Evolutionary conservation across 495 filamentous ascomycete species (phyloP).

Genomic region (Neurospora tetrasperma): DNA sequence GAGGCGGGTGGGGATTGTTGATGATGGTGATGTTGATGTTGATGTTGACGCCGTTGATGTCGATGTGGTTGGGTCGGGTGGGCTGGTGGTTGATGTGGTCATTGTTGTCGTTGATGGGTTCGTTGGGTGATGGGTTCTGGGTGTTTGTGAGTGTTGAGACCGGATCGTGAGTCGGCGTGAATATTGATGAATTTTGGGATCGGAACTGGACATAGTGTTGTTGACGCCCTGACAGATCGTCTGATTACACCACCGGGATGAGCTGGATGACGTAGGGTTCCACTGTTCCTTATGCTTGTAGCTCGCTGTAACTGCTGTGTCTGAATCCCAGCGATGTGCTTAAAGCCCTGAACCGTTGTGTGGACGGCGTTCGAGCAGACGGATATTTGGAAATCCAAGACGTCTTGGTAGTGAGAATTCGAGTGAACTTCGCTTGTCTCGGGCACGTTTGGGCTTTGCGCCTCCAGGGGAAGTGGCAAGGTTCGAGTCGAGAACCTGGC

Average conservation of each 20-base stretch:
- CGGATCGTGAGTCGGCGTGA: not conserved
- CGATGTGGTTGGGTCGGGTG: not conserved
- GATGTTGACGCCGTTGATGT: not conserved
- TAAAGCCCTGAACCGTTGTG: not conserved
- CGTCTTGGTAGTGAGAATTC: no score
- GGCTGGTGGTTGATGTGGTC: not conserved
- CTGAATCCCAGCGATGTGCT: not conserved
- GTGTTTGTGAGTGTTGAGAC: accelerated
- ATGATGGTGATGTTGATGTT: not conserved
- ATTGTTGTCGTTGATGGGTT: not conserved
- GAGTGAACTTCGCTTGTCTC: not conserved
- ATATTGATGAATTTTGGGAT: not conserved
- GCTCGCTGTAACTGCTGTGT: not conserved
- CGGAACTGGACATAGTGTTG: not conserved
- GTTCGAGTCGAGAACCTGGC: not conserved
- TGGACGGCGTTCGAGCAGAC: not conserved
- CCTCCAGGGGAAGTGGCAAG: not conserved
- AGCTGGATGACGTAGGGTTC: not conserved
- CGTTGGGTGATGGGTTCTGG: not conserved
- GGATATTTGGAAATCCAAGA: not conserved
- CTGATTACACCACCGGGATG: not conserved
- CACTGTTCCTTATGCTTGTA: not conserved
- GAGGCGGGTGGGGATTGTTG: slow-evolving; percentile 27
- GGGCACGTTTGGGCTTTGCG: not conserved
- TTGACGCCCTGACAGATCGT: not conserved